Conservation (phyloP, 2,329 filamentous ascomycete species). For the Apiospora marii region DNA sequence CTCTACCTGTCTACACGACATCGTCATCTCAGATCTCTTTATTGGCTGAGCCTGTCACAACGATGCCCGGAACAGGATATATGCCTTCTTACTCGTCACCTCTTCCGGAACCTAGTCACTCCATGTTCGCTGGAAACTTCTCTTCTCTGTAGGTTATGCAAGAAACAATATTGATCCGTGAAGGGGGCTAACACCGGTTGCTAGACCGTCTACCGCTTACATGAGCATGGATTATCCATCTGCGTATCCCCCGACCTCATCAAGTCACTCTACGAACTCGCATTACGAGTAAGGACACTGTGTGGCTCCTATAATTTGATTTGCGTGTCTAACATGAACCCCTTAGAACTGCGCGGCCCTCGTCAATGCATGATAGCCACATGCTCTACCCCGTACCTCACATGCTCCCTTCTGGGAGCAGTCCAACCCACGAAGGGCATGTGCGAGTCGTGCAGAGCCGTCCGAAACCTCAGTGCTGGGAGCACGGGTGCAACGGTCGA, state of each 20-base stretch:
- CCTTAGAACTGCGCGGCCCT: constrained; percentile 45
- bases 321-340: constrained; percentile 27
- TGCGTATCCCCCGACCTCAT: constrained; percentile 42
- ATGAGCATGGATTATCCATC: constrained; percentile 54
- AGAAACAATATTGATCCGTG: not conserved
- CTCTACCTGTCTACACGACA: constrained; percentile 60
- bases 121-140: constrained; percentile 41
- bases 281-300: constrained; percentile 49
- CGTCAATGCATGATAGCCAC: constrained; percentile 50
- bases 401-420: constrained; percentile 45
- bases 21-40: constrained; percentile 59
- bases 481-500: constrained; percentile 94
- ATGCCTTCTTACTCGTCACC: constrained; percentile 59
- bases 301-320: not conserved
- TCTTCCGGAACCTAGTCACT: constrained; percentile 50
- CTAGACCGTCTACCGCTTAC: constrained; percentile 47
- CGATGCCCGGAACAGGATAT: constrained; percentile 53
- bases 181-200: not conserved
- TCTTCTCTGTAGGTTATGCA: constrained; percentile 36
- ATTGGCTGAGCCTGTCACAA: constrained; percentile 56
- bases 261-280: constrained; percentile 41
- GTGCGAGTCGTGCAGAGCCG: constrained; percentile 77
- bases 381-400: constrained; percentile 55
- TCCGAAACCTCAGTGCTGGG: constrained; percentile 96
- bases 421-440: constrained; percentile 51